Evolutionary conservation across 768 basidiomycete species (phyloP).

Genomic region (Daedalea quercina): DNA sequence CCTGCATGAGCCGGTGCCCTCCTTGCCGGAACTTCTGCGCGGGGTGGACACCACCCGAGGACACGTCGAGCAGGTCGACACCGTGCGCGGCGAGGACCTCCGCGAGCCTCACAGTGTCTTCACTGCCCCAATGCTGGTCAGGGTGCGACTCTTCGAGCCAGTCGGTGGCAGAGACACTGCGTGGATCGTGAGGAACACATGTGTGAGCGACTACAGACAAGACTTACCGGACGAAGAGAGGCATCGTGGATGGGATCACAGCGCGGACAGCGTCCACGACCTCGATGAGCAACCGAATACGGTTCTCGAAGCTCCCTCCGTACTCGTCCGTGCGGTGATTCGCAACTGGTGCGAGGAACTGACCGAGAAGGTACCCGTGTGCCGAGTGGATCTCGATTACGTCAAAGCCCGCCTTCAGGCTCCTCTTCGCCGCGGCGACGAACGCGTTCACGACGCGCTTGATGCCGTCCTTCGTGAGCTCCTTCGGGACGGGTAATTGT

Average conservation of each 20-base stretch:
- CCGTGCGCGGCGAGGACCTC: conserved; percentile 53
- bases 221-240: conserved; percentile 61
- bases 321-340: conserved; percentile 40
- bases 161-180: conserved; percentile 35
- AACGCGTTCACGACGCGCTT: conserved; percentile 32
- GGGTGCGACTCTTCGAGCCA: conserved; percentile 60
- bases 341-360: conserved; percentile 29
- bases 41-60: conserved; percentile 36
- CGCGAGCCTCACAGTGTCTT: conserved; percentile 60
- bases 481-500: conserved; percentile 26
- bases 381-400: conserved; percentile 26
- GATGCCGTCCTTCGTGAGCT: conserved; percentile 31
- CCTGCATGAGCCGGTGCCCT: conserved; percentile 10
- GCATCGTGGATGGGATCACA: conserved; percentile 51
- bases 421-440: conserved; percentile 27
- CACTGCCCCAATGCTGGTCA: conserved; percentile 57
- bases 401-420: conserved; percentile 27
- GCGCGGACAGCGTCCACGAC: conserved; percentile 57
- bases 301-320: conserved; percentile 43
- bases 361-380: conserved; percentile 27
- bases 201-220: too few relatives aligned
- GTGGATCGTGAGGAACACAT: neutral
- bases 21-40: conserved; percentile 28
- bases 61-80: conserved; percentile 68
- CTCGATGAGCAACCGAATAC: conserved; percentile 50